Evolutionary conservation across 2,329 filamentous ascomycete genomes (phyloP), one percentile per base, ranked within the genome.

Genomic region (Colletotrichum scovillei): DNA sequence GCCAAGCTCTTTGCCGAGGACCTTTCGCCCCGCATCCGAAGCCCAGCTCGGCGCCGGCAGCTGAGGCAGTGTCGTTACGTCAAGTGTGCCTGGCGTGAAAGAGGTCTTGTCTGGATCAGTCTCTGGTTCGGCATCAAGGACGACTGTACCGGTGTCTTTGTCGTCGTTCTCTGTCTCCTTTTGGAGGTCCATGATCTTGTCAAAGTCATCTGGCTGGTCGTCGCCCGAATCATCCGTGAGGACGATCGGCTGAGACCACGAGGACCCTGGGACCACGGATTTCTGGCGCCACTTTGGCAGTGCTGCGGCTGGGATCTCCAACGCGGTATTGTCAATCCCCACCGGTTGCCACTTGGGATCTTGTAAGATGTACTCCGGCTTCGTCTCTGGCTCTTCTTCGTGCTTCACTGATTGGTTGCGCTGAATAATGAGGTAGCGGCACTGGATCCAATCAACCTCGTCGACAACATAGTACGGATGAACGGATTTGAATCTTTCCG

Each of bases 391-490:
- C 16, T 26, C 6, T 7, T 19, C 14, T 14, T 67, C 30, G 9
- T 12, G 35, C 19, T 5, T 12, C 9, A 24, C 16, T 30, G 24
- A 5, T 2, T 55, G 24, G 12, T 26, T 49, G 22, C 56, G 46
- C 16, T 76, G 65, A 24, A 86, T 90, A 76, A 98, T 94, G 1
- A 98, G 86, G 81, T 97, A 98, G 56, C 95, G 90, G 30, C 94
- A 95, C 78, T 97, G 95, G 72, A 97, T 95, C 95, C 95, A 98
- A 78, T 97, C 92, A 11, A 93, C 84, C 57, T 95, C 86, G 30
- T 89, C 80, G 1, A 98, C 91, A 9, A 98, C 95, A 59, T 94
- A 91, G 82, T 92, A 90, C 0, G 92, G 92, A 0, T 0, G 75
- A 0, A 9, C 77, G 74, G 84, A 88, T 5, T 87, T 81, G 77